Evolutionary conservation across 129 eudicot genomes (phyloP).

Genomic region (Oenanthe sinensis): DNA sequence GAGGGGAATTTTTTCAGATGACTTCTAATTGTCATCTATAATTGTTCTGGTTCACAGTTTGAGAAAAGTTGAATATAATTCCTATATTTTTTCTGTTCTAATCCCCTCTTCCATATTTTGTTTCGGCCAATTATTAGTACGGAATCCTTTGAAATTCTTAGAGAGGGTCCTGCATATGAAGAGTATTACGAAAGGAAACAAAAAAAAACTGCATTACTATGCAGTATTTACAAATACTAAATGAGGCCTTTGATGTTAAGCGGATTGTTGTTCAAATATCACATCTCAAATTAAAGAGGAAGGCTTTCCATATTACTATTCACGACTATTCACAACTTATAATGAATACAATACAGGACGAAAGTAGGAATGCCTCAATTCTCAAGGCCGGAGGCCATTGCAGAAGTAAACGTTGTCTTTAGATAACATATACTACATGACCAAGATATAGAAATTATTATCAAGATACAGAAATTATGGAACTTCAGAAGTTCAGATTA

Average conservation of each 20-base stretch:
- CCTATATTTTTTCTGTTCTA: too few relatives aligned
- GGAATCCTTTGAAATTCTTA: too few relatives aligned
- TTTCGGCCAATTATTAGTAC: too few relatives aligned
- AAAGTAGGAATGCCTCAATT: neutral
- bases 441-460: neutral
- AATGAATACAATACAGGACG: neutral
- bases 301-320: neutral
- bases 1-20: neutral
- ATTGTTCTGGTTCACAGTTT: neutral
- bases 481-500: neutral
- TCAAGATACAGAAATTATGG: neutral
- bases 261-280: too few relatives aligned
- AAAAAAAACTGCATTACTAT: too few relatives aligned
- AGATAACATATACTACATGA: neutral
- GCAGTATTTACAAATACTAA: too few relatives aligned
- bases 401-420: neutral
- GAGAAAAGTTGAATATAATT: too few relatives aligned
- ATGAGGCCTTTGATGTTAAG: neutral
- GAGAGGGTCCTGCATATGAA: too few relatives aligned
- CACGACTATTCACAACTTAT: too few relatives aligned
- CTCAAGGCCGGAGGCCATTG: neutral
- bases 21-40: neutral
- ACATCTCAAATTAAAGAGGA: neutral
- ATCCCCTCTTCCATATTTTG: too few relatives aligned
- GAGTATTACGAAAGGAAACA: too few relatives aligned